Percentiles rank a stretch among this genome's conserved stretches.
These are phyloP conservation scores for Fragosphaeria purpurea DNA, from an alignment of 2,329 filamentous ascomycete species.

Conservation along the genomic window DNA sequence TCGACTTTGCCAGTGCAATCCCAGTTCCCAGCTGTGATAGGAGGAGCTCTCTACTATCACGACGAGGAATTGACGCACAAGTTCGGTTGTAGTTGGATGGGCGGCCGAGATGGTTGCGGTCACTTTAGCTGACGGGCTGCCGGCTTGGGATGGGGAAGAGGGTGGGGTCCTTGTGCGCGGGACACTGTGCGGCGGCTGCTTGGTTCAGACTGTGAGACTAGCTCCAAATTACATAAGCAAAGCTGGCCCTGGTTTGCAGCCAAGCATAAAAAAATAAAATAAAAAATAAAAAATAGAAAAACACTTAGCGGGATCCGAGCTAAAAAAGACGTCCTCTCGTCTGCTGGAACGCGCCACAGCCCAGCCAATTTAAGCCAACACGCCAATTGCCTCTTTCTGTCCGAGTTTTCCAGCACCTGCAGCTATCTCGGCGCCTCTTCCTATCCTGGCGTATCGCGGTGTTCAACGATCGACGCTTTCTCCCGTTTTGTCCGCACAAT, in stretches of 20 bases:
- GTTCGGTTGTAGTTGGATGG: conserved; percentile 4
- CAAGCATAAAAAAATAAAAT: background rate
- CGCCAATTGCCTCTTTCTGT: no score
- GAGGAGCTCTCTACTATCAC: conserved; percentile 98
- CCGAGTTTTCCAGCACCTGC: no score
- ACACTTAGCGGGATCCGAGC: background rate
- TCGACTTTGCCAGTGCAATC: no score
- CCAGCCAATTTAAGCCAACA: no score
- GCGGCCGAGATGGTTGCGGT: background rate
- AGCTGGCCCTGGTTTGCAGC: no score
- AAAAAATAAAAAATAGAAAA: conserved; percentile 1
- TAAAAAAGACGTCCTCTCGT: background rate
- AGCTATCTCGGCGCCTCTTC: no score
- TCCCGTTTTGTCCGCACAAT: conserved; percentile 15
- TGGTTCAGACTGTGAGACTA: background rate
- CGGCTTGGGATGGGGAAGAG: background rate
- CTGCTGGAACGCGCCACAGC: no score
- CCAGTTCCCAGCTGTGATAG: conserved; percentile 47
- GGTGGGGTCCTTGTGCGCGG: background rate
- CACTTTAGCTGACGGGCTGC: background rate
- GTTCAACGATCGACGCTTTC: no score
- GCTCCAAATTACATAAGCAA: no score
- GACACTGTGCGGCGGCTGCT: conserved; percentile 1
- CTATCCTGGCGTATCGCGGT: no score
- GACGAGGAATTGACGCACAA: background rate